A percentile compares a stretch with the other conserved stretches of the same genome.
phyloP scores from a whole-genome alignment of 805 yeast genomes.

The Candida montana region DNA sequence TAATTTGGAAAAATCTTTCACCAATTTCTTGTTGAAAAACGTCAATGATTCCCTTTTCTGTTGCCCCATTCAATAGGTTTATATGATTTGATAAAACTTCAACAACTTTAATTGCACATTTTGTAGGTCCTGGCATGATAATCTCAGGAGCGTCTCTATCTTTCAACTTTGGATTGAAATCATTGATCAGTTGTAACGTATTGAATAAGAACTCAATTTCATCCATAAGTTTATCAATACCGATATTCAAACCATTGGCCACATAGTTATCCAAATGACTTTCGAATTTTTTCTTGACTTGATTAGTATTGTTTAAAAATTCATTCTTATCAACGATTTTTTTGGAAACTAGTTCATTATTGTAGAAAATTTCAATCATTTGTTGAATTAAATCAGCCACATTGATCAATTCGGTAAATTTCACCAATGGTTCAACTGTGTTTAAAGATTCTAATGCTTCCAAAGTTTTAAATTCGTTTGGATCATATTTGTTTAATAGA shows the following conservation, averaged over 20 bases:
- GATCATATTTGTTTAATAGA: conserved; percentile 67
- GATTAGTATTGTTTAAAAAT: conserved; percentile 70
- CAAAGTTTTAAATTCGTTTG: conserved; percentile 35
- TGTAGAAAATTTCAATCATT: conserved; percentile 86
- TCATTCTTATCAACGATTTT: conserved; percentile 68
- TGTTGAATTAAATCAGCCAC: conserved; percentile 90
- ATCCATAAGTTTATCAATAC: conserved; percentile 80
- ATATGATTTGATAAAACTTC: conserved; percentile 65
- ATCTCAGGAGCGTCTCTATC: conserved; percentile 12
- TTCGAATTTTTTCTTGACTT: conserved; percentile 77
- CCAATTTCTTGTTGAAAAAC: conserved; percentile 94
- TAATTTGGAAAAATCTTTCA: conserved; percentile 68
- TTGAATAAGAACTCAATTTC: conserved; percentile 65
- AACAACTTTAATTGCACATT: conserved; percentile 61
- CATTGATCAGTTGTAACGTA: conserved; percentile 52
- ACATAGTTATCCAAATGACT: conserved; percentile 78
- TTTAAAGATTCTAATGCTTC: conserved; percentile 26
- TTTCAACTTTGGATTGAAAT: conserved; percentile 47
- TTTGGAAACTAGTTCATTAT: conserved; percentile 62
- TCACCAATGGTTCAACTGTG: conserved; percentile 75
- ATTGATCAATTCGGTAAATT: conserved; percentile 86
- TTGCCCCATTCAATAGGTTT: conserved; percentile 66
- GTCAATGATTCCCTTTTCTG: conserved; percentile 83
- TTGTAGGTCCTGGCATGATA: conserved; percentile 43
- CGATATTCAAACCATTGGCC: conserved; percentile 89